Base-by-base conservation (phyloP, 2,329 filamentous ascomycete genomes). In the Bipolaris zeicola region DNA sequence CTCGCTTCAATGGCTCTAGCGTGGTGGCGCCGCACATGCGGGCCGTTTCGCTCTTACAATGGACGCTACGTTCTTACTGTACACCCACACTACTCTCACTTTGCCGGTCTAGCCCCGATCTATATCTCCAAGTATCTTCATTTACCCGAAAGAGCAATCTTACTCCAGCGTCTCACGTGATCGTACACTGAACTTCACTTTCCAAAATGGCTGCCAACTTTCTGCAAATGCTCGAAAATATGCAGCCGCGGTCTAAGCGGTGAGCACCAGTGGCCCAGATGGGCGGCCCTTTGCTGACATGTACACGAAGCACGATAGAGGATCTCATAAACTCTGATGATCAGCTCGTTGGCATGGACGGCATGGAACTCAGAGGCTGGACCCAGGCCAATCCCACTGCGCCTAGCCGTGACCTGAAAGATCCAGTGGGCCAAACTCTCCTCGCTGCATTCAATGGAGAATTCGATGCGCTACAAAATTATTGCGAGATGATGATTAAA, bases 351-450 rank as follows among this genome's bases (percentile, higher is more conserved):
- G 61, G 61, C 28, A 57, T 57, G 55, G 61, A 63, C 13, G 61
- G 42, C 14, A 58, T 63, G 55, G 58, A 63, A 45, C 51, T 63
- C n/a, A 54, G 61, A 16, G 61, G 61, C 18, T 63, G 56, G 56
- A 41, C 53, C 4, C 33, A 50, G 3, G 18, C 52, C 24, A 52
- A 52, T 18, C 53, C 58, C n/a, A 49, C 58, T 3, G 41, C 50
- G 2, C 56, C 61, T 1, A 52, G 50, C n/a, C 60, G 58, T 28
- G 58, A 63, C 50, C 51, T 64, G 11, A 60, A 44, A 4, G 58
- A 61, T 22, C 48, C 57, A 5, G 50, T 63, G 6, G 60, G 62
- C 31, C 47, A 45, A 22, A 51, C 54, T 14, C 24, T 64, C 7
- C 50, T 61, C 5, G n/a, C 46, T n/a, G 46, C 47, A 1, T 50